A percentile compares a stretch with the other conserved stretches of the same genome.
Evolutionary conservation across 208 protist species (phyloP).

Genomic region (Herpetomonas tarakana): DNA sequence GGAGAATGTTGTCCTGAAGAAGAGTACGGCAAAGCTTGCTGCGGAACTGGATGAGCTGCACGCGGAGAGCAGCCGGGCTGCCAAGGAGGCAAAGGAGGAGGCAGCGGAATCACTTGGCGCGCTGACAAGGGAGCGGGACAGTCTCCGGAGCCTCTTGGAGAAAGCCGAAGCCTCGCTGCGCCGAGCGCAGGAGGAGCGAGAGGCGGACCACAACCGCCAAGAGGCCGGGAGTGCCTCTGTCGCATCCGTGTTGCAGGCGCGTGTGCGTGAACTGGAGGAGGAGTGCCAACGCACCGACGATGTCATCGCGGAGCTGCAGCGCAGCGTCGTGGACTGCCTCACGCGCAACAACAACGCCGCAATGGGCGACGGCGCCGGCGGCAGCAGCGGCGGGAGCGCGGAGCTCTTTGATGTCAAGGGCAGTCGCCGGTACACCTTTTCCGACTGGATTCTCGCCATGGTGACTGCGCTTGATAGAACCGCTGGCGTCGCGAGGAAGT

Average conservation of each 20-base stretch:
- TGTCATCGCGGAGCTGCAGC: constrained; percentile 20
- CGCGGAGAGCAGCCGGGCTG: too few relatives aligned
- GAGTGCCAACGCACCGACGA: constrained; percentile 5
- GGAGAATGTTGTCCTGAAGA: too few relatives aligned
- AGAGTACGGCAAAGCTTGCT: too few relatives aligned
- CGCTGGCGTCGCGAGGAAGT: constrained; percentile 9
- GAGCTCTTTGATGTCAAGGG: neutral
- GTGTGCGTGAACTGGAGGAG: constrained; percentile 17
- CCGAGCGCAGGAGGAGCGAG: constrained; percentile 5
- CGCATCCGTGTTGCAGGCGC: constrained; percentile 7
- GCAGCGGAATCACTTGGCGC: too few relatives aligned
- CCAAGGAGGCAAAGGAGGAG: too few relatives aligned
- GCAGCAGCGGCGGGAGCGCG: neutral
- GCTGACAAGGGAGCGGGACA: too few relatives aligned
- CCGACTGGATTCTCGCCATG: constrained; percentile 34
- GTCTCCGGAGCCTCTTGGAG: too few relatives aligned
- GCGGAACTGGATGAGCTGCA: too few relatives aligned
- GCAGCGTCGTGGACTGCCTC: constrained; percentile 21
- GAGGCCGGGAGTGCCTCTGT: constrained; percentile 2
- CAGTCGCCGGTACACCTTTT: constrained; percentile 16
- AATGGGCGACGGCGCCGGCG: neutral
- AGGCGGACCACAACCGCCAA: neutral
- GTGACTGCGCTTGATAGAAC: constrained; percentile 34
- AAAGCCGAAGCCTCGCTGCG: too few relatives aligned
- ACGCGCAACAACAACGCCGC: constrained; percentile 4